Percentiles rank a stretch among this genome's conserved stretches.
Evolutionary conservation across 208 protist species (phyloP).

Genomic region (Acanthamoeba sp.): DNA sequence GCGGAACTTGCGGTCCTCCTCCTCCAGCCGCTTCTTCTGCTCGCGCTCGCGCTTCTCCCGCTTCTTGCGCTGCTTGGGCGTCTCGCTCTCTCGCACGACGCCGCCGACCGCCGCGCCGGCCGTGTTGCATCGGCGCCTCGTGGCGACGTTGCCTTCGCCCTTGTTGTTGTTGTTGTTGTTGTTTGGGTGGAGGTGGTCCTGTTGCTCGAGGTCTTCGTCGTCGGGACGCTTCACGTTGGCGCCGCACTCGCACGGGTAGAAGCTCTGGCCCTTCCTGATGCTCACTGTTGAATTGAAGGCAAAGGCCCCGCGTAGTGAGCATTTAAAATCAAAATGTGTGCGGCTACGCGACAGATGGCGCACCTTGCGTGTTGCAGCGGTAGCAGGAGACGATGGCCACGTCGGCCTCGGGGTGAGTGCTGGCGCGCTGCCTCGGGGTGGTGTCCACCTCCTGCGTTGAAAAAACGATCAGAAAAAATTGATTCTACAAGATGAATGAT

Average conservation of each 20-base stretch:
- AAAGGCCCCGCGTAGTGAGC: too few relatives aligned
- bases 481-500: not conserved
- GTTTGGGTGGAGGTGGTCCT: too few relatives aligned
- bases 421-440: not conserved
- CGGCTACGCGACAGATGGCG: too few relatives aligned
- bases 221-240: slow-evolving; percentile 26
- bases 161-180: not conserved
- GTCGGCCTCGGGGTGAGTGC: not conserved
- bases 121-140: not conserved
- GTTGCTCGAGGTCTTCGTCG: not conserved
- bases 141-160: not conserved
- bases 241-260: slow-evolving; percentile 40
- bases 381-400: slow-evolving; percentile 5
- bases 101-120: not conserved
- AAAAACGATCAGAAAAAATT: not conserved
- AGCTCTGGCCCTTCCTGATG: not conserved
- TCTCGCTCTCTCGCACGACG: not conserved
- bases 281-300: not conserved
- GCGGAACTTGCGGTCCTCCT: slow-evolving; percentile 30
- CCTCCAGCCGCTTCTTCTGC: not conserved
- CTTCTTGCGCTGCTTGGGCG: slow-evolving; percentile 1
- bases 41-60: slow-evolving; percentile 16
- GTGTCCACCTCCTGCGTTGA: not conserved
- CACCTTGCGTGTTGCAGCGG: not conserved
- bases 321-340: too few relatives aligned